Evolutionary conservation across 371 early-diverging fungal species (phyloP), one percentile per base, ranked within the genome.

Genomic region (Mortierella sp.): DNA sequence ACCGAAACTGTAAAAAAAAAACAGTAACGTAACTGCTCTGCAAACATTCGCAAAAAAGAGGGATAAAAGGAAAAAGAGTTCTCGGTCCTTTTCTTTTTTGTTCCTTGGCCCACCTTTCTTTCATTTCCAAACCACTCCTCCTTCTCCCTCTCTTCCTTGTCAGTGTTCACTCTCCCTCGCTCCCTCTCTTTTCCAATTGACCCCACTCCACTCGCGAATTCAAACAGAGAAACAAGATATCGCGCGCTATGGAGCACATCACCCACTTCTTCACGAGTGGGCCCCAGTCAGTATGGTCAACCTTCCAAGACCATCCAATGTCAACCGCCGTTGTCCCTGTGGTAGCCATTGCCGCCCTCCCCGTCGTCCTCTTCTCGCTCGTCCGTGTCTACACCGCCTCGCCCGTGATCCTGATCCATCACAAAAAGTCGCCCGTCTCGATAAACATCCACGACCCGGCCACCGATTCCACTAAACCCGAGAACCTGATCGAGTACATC

Each of bases 401-500:
- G 1, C 50, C 72, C 16, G 72, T 72, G 19, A 19, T 40, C 34
- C 52, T 72, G 24, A 50, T n/a, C 65, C 64, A 72, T 43, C 47
- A 64, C 72, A 64, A 63, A 48, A 64, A 52, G n/a, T n/a, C n/a
- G 6, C 65, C 72, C 6, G 72, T 39, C n/a, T 40, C 52, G 19
- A 67, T 74, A 29, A 53, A 29, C 2, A 50, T 40, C 47, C 61
- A 67, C 31, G 45, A 68, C 29, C 29, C 44, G 2, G 16, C 16
- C 16, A 58, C 74, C 2, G 68, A 58, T 10, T 58, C 67, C 41
- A 22, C 39, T 29, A 43, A 58, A 48, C 19, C n/a, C 7, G 68
- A 67, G 61, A 34, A 67, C 26, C 48, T 74, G 68, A 55, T 74
- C 55, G 74, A 74, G 29, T 74, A 74, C 29, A 47, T 74, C 63